phyloP scores from a whole-genome alignment of 2,329 filamentous ascomycete genomes.

The Metarhizium humberi region DNA sequence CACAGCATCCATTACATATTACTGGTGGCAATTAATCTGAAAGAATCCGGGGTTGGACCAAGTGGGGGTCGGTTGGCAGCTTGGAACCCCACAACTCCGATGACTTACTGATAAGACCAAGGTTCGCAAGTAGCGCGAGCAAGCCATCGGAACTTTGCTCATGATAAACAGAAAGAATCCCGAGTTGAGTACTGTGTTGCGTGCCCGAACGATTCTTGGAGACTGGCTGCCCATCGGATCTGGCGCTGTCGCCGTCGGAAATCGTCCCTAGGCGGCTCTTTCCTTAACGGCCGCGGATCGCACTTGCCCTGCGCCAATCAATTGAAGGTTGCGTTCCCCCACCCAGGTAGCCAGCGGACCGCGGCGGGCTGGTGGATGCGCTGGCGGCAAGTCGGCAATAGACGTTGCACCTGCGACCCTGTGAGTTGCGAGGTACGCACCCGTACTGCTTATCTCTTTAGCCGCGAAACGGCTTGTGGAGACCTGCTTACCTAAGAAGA shows the following conservation, averaged over 20 bases:
- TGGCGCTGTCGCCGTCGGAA: background rate
- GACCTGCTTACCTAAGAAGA: too few species aligned
- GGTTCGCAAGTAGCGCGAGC: background rate
- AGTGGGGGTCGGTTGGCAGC: background rate
- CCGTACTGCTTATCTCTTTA: too few species aligned
- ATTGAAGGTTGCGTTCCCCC: too few species aligned
- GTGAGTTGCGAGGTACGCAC: too few species aligned
- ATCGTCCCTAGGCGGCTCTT: background rate
- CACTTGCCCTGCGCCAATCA: too few species aligned
- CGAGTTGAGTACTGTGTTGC: background rate
- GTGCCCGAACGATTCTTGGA: background rate
- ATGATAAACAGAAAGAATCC: background rate
- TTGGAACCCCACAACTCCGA: background rate
- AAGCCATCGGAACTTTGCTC: background rate
- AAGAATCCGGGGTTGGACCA: background rate
- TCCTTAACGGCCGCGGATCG: background rate
- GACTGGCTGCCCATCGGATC: background rate
- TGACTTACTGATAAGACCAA: background rate
- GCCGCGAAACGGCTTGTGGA: too few species aligned
- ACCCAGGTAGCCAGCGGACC: too few species aligned
- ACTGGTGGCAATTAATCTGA: background rate
- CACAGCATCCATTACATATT: background rate
- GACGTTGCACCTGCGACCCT: too few species aligned
- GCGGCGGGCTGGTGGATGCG: too few species aligned
- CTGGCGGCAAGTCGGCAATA: too few species aligned